phyloP scores from a whole-genome alignment of 345 rosid genomes.

The Lenwebbia sp. region DNA sequence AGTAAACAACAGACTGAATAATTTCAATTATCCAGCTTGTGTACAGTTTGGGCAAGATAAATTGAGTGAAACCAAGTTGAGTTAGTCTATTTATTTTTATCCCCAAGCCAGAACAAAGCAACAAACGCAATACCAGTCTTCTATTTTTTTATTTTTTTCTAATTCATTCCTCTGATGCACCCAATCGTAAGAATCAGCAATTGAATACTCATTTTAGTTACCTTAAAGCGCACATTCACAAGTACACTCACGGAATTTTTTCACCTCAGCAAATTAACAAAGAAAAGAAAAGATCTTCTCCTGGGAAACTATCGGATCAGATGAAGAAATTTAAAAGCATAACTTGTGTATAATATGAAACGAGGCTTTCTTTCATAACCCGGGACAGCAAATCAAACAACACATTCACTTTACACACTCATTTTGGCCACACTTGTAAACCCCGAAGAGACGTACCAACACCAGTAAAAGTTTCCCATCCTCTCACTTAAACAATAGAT shows the following conservation, averaged over 20 bases:
- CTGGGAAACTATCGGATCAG: not conserved
- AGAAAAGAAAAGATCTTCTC: not conserved
- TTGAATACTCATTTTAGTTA: not conserved
- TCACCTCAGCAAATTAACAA: not conserved
- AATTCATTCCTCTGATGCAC: not conserved
- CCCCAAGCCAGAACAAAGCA: not conserved
- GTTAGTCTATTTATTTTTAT: not conserved
- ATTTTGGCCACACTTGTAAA: not conserved
- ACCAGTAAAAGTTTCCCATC: not conserved
- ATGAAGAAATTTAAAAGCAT: not conserved
- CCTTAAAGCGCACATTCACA: not conserved
- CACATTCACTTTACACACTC: not conserved
- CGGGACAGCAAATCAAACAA: not conserved
- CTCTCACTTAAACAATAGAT: not conserved
- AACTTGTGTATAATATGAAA: not conserved
- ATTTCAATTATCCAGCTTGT: not conserved
- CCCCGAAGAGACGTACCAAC: not conserved
- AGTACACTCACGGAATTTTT: not conserved
- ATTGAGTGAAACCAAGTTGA: not conserved
- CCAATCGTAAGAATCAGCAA: not conserved
- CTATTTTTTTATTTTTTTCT: not conserved
- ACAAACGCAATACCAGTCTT: not conserved
- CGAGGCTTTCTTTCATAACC: not conserved
- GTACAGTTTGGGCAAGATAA: not conserved
- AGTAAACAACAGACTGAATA: not conserved